Evolutionary conservation across 495 filamentous ascomycete species (phyloP).

Genomic region (Hypoxylon subgilvum): DNA sequence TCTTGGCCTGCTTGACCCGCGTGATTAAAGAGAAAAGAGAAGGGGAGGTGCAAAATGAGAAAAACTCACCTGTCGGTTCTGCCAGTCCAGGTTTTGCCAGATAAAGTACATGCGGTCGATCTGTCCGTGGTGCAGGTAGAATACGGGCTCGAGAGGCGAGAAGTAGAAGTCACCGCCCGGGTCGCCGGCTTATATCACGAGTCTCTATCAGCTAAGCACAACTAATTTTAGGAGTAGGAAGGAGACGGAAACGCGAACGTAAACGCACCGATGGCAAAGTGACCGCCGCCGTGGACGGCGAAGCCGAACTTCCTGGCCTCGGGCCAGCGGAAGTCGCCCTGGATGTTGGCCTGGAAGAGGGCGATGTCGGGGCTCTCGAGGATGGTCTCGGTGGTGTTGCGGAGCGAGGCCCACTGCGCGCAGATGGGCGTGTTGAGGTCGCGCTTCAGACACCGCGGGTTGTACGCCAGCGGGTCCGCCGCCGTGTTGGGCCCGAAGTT

Average conservation of each 20-base stretch:
- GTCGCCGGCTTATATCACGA: constrained; percentile 37
- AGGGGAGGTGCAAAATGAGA: not conserved
- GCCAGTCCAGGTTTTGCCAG: constrained; percentile 64
- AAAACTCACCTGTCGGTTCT: constrained; percentile 43
- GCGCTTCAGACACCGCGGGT: constrained; percentile 53
- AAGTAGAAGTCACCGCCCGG: constrained; percentile 62
- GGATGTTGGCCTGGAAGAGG: constrained; percentile 48
- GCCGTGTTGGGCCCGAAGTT: constrained; percentile 46
- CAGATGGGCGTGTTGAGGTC: constrained; percentile 48
- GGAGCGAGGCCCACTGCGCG: constrained; percentile 43
- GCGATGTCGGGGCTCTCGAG: constrained; percentile 38
- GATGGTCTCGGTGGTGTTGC: constrained; percentile 51
- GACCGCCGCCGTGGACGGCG: constrained; percentile 49
- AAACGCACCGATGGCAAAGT: constrained; percentile 41
- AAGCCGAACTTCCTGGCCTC: constrained; percentile 39
- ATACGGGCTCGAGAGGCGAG: constrained; percentile 69
- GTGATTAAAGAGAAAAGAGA: too few species aligned
- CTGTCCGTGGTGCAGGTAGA: constrained; percentile 73
- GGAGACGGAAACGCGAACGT: not conserved
- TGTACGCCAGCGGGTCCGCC: constrained; percentile 41
- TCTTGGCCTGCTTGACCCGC: too few species aligned
- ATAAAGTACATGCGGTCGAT: constrained; percentile 75
- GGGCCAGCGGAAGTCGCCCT: constrained; percentile 43
- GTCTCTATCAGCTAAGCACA: too few species aligned
- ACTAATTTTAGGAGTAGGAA: not conserved